Conservation (phyloP, 495 filamentous ascomycete genomes). For the Aspergillus leporis region DNA sequence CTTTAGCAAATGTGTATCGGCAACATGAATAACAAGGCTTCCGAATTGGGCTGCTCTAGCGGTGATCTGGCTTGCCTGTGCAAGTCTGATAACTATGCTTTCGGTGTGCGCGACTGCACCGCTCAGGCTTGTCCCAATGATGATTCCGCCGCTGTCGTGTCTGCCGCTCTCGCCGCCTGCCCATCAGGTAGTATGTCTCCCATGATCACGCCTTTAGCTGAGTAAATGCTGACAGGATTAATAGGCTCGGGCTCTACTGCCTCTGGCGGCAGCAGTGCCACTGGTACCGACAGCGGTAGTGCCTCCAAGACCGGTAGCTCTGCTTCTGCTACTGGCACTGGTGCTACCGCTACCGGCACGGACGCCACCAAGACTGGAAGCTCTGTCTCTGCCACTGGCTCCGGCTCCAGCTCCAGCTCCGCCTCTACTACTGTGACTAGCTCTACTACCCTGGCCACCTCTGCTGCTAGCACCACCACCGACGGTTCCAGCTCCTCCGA, state of each 20-base stretch:
- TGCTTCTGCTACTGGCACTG: conserved; percentile 9
- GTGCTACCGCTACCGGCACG: conserved; percentile 14
- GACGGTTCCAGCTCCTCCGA: conserved; percentile 6
- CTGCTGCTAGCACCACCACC: conserved; percentile 9
- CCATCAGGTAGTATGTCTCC: conserved; percentile 25
- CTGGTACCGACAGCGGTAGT: conserved; percentile 26
- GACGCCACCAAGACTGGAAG: conserved; percentile 7
- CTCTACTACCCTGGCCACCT: conserved; percentile 14
- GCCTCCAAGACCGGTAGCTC: conserved; percentile 13
- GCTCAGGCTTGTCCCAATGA: conserved; percentile 59
- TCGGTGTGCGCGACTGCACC: conserved; percentile 80
- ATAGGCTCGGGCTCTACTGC: conserved; percentile 22
- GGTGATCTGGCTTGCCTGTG: conserved; percentile 70
- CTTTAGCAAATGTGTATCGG: conserved; percentile 65
- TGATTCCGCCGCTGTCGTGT: conserved; percentile 38
- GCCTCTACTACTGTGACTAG: conserved; percentile 4
- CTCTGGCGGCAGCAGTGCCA: conserved; percentile 25
- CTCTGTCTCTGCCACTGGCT: conserved; percentile 6
- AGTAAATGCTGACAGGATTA: conserved; percentile 15
- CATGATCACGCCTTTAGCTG: background rate
- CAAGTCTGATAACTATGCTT: conserved; percentile 63
- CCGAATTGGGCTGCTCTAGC: conserved; percentile 56
- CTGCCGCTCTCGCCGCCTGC: conserved; percentile 39
- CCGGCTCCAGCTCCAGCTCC: background rate
- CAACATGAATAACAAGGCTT: conserved; percentile 70